Base-by-base conservation (phyloP, 306 rosid species). In the Leucaena leucocephala region DNA sequence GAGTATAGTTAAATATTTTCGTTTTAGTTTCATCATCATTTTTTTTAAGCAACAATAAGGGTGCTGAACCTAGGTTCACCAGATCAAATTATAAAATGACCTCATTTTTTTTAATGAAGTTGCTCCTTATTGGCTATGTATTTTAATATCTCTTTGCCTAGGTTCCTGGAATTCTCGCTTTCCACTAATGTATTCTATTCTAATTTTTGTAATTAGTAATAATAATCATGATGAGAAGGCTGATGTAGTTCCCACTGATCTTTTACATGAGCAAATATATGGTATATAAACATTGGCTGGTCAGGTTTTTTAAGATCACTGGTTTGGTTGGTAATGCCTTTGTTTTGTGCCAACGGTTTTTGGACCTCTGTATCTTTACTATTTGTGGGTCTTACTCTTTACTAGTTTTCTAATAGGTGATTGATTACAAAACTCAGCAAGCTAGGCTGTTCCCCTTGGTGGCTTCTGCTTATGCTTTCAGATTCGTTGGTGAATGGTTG, bases 381-480 rank as follows among this genome's bases (percentile, higher is more conserved):
- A 43, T 34, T 2, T 45, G 42, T 10, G 70, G 15, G 34, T 64
- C 84, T 82, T 78, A 81, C 48, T 63, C 48, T 70, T 59, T 72
- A 27, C 73, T 78, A 44, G 63, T 80, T 83, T 84, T 8, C 58
- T 71, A 76, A 8, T 71, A 95, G 99, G 99, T 95, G 85, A 92
- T 95, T 66, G 95, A 95, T 81, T 95, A 92, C 89, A 95, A 93
- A 89, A 95, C 99, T 43, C 99, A 95, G 78, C 98, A 95, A 78
- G 90, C 80, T 80, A 95, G 99, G 84, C 94, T 95, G 54, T 95
- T 95, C 87, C 98, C 99, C 61, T 82, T 95, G 96, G 88, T 95
- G 87, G 99, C 99, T 81, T 92, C 99, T 52, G 96, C 99, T 35
- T 95, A 93, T 85, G 99, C 99, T 72, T 95, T 95, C 85, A 91